Percentiles rank a stretch among this genome's conserved stretches.
Conservation (phyloP, 148 eudicot genomes). For the Cornus controversa region DNA sequence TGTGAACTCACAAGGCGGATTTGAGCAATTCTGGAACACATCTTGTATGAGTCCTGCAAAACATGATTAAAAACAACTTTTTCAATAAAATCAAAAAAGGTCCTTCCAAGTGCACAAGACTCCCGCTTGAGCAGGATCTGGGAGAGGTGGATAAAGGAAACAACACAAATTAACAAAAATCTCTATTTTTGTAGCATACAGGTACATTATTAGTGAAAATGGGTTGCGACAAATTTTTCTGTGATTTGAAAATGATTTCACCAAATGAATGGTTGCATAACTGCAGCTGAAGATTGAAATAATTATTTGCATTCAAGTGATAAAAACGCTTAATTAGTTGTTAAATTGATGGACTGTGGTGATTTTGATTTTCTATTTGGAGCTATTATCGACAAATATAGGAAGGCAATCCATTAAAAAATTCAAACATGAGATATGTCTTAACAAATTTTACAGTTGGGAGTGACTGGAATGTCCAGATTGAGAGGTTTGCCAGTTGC, state of each 20-base stretch:
- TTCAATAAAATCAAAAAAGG: too few species aligned
- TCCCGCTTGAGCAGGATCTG: too few species aligned
- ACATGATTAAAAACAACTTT: too few species aligned
- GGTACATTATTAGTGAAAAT: neutral
- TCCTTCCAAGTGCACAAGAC: too few species aligned
- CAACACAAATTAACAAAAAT: too few species aligned
- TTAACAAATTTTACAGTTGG: too few species aligned
- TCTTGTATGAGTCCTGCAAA: constrained; percentile 20
- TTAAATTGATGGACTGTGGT: neutral
- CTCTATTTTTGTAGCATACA: neutral
- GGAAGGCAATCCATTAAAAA: neutral
- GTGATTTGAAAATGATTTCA: neutral
- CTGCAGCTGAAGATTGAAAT: neutral
- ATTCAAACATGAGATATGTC: neutral
- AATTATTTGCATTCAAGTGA: neutral
- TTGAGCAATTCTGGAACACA: constrained; percentile 60
- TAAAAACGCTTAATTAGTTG: neutral
- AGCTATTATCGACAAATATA: neutral
- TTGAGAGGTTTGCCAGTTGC: too few species aligned
- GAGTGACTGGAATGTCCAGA: too few species aligned
- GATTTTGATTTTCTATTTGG: neutral
- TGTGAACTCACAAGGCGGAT: constrained; percentile 79
- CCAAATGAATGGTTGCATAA: neutral
- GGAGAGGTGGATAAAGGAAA: too few species aligned
- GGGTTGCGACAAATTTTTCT: neutral